Percentiles rank a stretch among this genome's conserved stretches.
Conservation (phyloP, 2,329 filamentous ascomycete species). For the Ophiostoma sp. region DNA sequence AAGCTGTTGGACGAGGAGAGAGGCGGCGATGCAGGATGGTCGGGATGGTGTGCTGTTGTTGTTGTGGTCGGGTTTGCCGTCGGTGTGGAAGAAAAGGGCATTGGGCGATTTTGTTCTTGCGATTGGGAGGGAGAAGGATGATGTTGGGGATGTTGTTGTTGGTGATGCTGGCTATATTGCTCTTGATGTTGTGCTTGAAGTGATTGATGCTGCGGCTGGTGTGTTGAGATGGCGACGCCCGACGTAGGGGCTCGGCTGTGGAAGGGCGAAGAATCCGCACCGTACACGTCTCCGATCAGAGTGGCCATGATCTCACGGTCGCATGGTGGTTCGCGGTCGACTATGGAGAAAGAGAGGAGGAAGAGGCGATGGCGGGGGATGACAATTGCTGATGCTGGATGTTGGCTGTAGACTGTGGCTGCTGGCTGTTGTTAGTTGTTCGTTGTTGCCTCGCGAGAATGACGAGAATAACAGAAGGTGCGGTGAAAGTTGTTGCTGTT, state of each 20-base stretch:
- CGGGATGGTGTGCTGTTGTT: conserved; percentile 3
- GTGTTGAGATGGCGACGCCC: conserved; percentile 38
- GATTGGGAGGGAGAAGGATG: background rate
- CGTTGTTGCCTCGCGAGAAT: background rate
- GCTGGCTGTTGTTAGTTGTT: background rate
- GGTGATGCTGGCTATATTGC: conserved; percentile 36
- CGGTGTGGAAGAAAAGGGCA: background rate
- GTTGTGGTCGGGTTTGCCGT: no score
- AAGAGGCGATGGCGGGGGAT: background rate
- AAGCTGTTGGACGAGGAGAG: conserved; percentile 35
- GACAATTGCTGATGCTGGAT: background rate
- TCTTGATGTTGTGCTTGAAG: conserved; percentile 48
- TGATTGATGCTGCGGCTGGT: conserved; percentile 51
- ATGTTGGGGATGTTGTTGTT: conserved; percentile 29
- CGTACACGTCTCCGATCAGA: conserved; percentile 66
- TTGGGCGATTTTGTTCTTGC: conserved; percentile 12
- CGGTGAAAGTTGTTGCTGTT: background rate
- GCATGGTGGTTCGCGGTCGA: background rate
- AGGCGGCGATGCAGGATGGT: conserved; percentile 29
- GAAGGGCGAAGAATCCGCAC: conserved; percentile 70
- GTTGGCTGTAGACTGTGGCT: background rate
- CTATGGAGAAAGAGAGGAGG: background rate
- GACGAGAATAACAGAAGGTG: background rate
- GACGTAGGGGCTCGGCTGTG: conserved; percentile 49
- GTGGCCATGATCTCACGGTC: conserved; percentile 58